Conservation (phyloP, 768 basidiomycete genomes). For the Leccinum subgranulosum region DNA sequence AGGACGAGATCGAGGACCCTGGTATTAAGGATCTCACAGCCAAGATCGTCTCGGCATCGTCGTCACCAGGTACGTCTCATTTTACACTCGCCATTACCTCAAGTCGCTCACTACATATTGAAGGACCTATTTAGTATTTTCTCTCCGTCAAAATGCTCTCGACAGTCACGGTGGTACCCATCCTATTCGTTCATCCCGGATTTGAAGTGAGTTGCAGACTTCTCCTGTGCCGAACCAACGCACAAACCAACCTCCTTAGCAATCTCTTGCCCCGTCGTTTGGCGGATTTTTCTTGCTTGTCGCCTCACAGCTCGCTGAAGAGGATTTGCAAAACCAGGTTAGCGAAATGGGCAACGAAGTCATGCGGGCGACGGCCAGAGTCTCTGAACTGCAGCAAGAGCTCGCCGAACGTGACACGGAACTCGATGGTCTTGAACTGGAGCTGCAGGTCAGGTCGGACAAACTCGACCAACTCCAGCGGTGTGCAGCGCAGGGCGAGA, state of each 20-base stretch:
- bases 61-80: slow-evolving; percentile 41
- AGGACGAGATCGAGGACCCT: too few relatives aligned
- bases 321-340: slow-evolving; percentile 36
- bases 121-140: too few relatives aligned
- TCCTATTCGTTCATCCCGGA: too few relatives aligned
- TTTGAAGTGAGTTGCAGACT: too few relatives aligned
- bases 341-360: slow-evolving; percentile 30
- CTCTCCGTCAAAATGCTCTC: too few relatives aligned
- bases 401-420: slow-evolving; percentile 37
- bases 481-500: slow-evolving; percentile 24
- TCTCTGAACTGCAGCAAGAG: slow-evolving; percentile 45
- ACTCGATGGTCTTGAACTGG: slow-evolving; percentile 35
- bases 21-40: slow-evolving; percentile 49
- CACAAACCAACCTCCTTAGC: too few relatives aligned
- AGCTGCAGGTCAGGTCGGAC: slow-evolving; percentile 38
- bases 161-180: too few relatives aligned
- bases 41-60: slow-evolving; percentile 43
- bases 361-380: slow-evolving; percentile 31
- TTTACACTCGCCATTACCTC: too few relatives aligned
- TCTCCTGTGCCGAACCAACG: too few relatives aligned
- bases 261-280: too few relatives aligned
- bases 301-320: slow-evolving; percentile 37
- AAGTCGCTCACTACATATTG: too few relatives aligned
- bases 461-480: slow-evolving; percentile 21
- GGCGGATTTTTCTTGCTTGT: too few relatives aligned